A percentile compares a stretch with the other conserved stretches of the same genome.
These are phyloP conservation scores for Malus hybrid DNA, from an alignment of 331 rosid genomes.

Conservation along the genomic window DNA sequence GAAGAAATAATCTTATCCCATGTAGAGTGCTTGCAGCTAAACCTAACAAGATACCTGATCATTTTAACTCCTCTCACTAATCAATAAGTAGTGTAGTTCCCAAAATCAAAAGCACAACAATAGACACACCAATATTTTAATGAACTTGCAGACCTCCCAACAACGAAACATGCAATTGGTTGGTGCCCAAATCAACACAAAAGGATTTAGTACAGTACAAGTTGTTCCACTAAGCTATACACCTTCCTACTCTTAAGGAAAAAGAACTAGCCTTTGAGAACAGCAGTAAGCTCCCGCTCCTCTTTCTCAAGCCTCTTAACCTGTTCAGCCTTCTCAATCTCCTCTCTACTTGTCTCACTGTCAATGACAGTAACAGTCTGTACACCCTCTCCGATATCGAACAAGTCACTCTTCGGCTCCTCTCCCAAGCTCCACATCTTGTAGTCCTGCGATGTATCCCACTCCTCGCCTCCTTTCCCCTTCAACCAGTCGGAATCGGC, in stretches of 20 bases:
- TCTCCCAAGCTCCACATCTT: constrained; percentile 51
- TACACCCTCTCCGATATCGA: constrained; percentile 29
- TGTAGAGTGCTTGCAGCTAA: not conserved
- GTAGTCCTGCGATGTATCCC: constrained; percentile 24
- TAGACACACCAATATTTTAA: not conserved
- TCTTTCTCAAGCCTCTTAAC: constrained; percentile 40
- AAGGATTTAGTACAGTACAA: not conserved
- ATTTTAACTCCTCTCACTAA: not conserved
- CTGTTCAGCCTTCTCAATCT: constrained; percentile 36
- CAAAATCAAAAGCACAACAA: not conserved
- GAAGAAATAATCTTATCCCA: not conserved
- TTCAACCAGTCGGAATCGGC: constrained; percentile 33
- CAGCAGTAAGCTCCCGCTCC: constrained; percentile 52
- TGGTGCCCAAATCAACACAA: not conserved
- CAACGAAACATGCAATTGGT: not conserved
- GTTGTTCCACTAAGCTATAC: not conserved
- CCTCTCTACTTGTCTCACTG: constrained; percentile 14
- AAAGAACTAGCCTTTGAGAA: constrained; percentile 47
- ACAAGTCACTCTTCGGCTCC: constrained; percentile 39
- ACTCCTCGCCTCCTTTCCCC: constrained; percentile 30
- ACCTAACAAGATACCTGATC: not conserved
- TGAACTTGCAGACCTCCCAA: not conserved
- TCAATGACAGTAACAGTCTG: constrained; percentile 7
- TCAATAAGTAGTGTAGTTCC: not conserved
- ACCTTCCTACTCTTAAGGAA: not conserved